Evolutionary conservation across 2,329 filamentous ascomycete genomes (phyloP), one percentile per base, ranked within the genome.

Genomic region (Tolypocladium amazonense): DNA sequence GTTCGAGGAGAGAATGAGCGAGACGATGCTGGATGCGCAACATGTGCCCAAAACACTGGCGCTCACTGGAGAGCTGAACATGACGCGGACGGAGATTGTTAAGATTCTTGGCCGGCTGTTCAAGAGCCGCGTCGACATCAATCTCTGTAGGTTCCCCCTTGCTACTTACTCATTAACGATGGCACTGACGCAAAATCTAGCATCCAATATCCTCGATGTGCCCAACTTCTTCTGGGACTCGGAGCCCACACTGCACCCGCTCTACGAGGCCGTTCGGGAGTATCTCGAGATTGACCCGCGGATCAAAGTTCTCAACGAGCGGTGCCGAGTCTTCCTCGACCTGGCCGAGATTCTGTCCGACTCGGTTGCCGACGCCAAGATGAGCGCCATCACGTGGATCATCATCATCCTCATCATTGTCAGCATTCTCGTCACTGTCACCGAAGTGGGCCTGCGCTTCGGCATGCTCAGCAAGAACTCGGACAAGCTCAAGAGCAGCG

Each of bases 171-270:
- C 7, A 12, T 12, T 45, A n/a, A 15, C 23, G 3, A 37, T 14
- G 41, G 35, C 23, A 50, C 50, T 56, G n/a, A 56, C 50, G 14
- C 23, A 25, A n/a, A 7, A 23, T 37, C 20, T 27, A 95, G 91
- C 92, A 61, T 96, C 90, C 25, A 97, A 97, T 71, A 93, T 97
- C 72, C 88, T 97, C 60, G 92, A 97, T 73, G 91, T 95, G 0
- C 93, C 93, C 62, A 95, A 93, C 72, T 97, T 97, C 81, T 96
- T 97, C 81, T 99, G 94, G 94, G 92, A 97, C 72, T 90, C 90
- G 14, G 94, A 99, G 71, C 94, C 94, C 23, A 97, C 91, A 0
- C 81, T 99, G 0, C 91, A 97, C 71, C 94, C 94, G 0, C 86
- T 99, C 35, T 99, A 99, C 77, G 87, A 86, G 61, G 94, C 92